Conservation (phyloP, 2,329 filamentous ascomycete genomes). For the Falciphora oryzae region DNA sequence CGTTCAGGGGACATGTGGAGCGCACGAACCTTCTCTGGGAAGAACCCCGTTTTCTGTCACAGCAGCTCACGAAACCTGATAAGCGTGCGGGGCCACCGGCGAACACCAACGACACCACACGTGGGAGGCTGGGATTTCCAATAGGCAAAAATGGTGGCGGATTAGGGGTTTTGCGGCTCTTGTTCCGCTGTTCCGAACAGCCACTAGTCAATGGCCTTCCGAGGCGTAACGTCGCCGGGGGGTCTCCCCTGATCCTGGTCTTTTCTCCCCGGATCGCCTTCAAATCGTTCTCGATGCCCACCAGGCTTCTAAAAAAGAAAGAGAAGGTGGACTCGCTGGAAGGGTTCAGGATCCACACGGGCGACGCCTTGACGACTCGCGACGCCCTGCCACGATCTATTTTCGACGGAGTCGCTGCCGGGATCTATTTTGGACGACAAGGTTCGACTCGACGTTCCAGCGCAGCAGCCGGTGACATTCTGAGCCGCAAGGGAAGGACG, state of each 20-base stretch:
- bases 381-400: background rate
- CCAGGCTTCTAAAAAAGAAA: background rate
- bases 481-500: background rate
- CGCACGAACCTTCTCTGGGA: background rate
- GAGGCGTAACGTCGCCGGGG: background rate
- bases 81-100: background rate
- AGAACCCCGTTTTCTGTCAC: background rate
- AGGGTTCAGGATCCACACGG: background rate
- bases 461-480: too few species aligned
- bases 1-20: background rate
- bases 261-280: too few species aligned
- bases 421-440: background rate
- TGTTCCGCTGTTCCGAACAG: background rate
- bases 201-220: too few species aligned
- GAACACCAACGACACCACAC: background rate
- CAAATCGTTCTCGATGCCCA: background rate
- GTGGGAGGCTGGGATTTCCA: background rate
- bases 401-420: background rate
- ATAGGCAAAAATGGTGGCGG: background rate
- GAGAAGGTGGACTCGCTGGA: background rate
- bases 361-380: too few species aligned
- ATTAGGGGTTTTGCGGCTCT: background rate
- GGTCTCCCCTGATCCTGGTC: background rate
- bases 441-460: background rate
- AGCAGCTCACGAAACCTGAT: background rate